Base-by-base conservation (phyloP, 1,284 basidiomycete genomes). In the Ceratobasidium sp. region DNA sequence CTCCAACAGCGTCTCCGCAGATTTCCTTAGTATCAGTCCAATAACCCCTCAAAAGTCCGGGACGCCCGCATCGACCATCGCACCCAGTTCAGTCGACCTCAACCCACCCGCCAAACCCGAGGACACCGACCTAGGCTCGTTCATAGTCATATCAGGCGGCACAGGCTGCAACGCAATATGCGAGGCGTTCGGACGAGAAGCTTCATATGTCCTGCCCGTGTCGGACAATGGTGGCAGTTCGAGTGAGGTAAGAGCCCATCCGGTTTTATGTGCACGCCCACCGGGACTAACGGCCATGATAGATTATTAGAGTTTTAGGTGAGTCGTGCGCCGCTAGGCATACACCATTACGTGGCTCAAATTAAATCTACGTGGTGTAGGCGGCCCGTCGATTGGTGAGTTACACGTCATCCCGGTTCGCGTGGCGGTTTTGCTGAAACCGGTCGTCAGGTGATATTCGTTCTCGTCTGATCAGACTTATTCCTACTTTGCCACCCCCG, bases 141-240 rank as follows among this genome's bases (percentile, higher is more conserved):
- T 87, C 80, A 81, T 93, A 3, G 87, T 94, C 54, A 87, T 94
- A 72, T 94, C 92, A 56, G 93, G 93, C 0, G 93, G 93, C n/a
- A 93, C 93, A 36, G 93, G 93, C 36, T 92, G 92, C 74, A 94
- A 94, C 79, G 87, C 91, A 22, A 91, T 94, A 77, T 93, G 91
- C 79, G 84, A 90, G 48, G 92, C 92, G 2, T 94, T 94, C 79
- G 86, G 85, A 1, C 84, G 86, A 1, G 77, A 82, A 75, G 89
- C 91, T 14, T 91, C 88, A 81, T 93, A 93, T 77, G 89, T 93
- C 27, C 84, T 94, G 27, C 93, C 93, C 41, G 92, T 96, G 56
- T 95, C 93, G 6, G 94, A 96, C 80, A 93, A 96, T 79, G 94
- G 93, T 15, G 93, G 93, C 67, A 93, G 92, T 17, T 94, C 92